Conservation (phyloP, 345 rosid species). For the Leavenworthia alabamica region DNA sequence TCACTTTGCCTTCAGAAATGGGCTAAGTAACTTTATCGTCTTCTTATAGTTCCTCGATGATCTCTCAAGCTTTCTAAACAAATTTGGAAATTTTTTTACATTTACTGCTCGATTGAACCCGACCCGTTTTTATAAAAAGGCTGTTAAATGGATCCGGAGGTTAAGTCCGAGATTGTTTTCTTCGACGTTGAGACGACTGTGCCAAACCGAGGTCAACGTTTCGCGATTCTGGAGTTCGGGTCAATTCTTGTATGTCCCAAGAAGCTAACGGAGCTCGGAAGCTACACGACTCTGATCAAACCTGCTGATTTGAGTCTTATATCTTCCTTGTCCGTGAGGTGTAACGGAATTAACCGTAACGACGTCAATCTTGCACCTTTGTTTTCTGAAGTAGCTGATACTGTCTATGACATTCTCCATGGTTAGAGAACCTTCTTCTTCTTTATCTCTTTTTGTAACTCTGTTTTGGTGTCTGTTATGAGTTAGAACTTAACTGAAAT, state of each 20-base stretch:
- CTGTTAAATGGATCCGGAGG: slow-evolving; percentile 32
- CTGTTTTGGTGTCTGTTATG: not conserved
- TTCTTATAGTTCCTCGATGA: slow-evolving; percentile 14
- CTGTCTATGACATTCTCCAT: slow-evolving; percentile 64
- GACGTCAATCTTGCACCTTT: slow-evolving; percentile 52
- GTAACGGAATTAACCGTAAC: slow-evolving; percentile 63
- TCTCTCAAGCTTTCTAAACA: not conserved
- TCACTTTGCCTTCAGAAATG: not conserved
- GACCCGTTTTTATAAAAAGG: not conserved
- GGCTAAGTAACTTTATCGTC: slow-evolving; percentile 3
- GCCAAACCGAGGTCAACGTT: slow-evolving; percentile 58
- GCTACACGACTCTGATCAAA: slow-evolving; percentile 69
- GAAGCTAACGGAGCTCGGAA: slow-evolving; percentile 59
- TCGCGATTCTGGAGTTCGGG: slow-evolving; percentile 74
- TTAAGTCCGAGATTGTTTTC: slow-evolving; percentile 69
- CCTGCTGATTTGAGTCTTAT: slow-evolving; percentile 60
- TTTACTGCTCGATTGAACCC: not conserved
- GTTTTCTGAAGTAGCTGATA: slow-evolving; percentile 64
- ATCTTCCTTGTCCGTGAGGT: slow-evolving; percentile 46
- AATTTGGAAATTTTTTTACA: not conserved
- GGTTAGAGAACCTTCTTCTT: slow-evolving; percentile 34
- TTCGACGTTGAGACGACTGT: slow-evolving; percentile 86
- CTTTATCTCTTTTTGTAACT: not conserved
- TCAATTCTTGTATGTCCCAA: slow-evolving; percentile 77
- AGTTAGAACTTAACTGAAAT: not conserved